Conservation (phyloP, 2,329 filamentous ascomycete genomes). For the Hypoxylon sp. region DNA sequence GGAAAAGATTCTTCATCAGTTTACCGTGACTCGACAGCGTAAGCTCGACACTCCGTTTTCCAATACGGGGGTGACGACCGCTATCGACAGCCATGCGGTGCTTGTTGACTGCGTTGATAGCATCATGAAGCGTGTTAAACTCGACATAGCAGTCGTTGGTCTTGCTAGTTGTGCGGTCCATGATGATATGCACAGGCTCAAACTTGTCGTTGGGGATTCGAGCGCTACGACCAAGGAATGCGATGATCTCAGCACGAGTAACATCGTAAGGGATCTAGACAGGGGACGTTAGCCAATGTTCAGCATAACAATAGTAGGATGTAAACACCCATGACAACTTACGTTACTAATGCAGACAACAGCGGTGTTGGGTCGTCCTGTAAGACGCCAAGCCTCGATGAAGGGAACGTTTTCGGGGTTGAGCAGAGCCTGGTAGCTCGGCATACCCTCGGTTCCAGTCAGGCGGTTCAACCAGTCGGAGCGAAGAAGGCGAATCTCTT, state of each 20-base stretch:
- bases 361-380: conserved; percentile 56
- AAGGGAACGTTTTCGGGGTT: conserved; percentile 63
- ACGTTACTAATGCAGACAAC: conserved; percentile 68
- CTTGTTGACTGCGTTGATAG: conserved; percentile 66
- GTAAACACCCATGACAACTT: conserved; percentile 50
- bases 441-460: conserved; percentile 54
- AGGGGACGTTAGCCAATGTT: conserved; percentile 19
- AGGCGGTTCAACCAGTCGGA: conserved; percentile 60
- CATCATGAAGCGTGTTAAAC: conserved; percentile 64
- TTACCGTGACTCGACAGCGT: conserved; percentile 69
- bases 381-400: conserved; percentile 57
- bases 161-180: conserved; percentile 64
- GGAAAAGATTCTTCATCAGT: conserved; percentile 75
- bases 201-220: conserved; percentile 59
- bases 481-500: conserved; percentile 34
- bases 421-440: conserved; percentile 57
- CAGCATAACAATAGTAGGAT: not conserved
- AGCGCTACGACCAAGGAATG: conserved; percentile 62
- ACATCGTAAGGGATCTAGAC: conserved; percentile 61
- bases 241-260: conserved; percentile 60
- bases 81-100: conserved; percentile 54
- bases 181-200: conserved; percentile 64
- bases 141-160: conserved; percentile 64
- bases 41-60: conserved; percentile 70
- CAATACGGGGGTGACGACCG: conserved; percentile 65